A percentile compares a stretch with the other conserved stretches of the same genome.
phyloP scores from a whole-genome alignment of 352 stramenopile genomes.

The Phytophthora lateralis region DNA sequence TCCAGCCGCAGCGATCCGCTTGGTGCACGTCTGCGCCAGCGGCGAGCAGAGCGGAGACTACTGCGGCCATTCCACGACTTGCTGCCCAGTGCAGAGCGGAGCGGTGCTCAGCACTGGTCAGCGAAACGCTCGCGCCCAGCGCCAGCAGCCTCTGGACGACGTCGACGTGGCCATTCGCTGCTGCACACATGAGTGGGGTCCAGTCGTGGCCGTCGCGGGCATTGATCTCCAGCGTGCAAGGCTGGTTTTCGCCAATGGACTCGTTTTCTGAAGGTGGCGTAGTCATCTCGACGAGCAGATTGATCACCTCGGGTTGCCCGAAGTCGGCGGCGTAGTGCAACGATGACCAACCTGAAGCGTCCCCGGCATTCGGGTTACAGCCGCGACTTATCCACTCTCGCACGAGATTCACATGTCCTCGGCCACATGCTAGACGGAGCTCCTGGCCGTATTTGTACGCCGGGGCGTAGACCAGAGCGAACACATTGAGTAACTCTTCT shows the following conservation, averaged over 20 bases:
- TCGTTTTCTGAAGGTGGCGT: background rate
- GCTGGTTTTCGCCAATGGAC: background rate
- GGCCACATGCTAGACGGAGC: constrained; percentile 59
- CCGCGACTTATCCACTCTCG: constrained; percentile 55
- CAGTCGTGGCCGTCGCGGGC: constrained; percentile 52
- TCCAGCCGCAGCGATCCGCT: constrained; percentile 60
- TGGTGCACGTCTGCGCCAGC: constrained; percentile 38
- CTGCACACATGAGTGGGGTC: constrained; percentile 64
- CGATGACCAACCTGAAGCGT: constrained; percentile 66
- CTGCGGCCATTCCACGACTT: constrained; percentile 48
- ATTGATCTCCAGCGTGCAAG: constrained; percentile 41
- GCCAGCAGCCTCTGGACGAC: constrained; percentile 47
- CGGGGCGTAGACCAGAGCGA: constrained; percentile 64
- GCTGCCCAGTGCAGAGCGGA: constrained; percentile 75
- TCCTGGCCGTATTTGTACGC: constrained; percentile 78
- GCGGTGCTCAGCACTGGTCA: constrained; percentile 50
- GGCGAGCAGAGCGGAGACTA: constrained; percentile 36
- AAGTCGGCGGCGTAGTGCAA: constrained; percentile 76
- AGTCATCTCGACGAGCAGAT: constrained; percentile 43
- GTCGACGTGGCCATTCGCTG: constrained; percentile 54
- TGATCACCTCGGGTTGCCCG: constrained; percentile 49
- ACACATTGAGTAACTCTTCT: constrained; percentile 59
- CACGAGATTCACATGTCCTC: constrained; percentile 50
- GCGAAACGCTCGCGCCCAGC: constrained; percentile 41
- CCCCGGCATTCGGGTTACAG: constrained; percentile 65